phyloP scores from a whole-genome alignment of 2,329 filamentous ascomycete genomes.

The Arthrinium puccinioides region DNA sequence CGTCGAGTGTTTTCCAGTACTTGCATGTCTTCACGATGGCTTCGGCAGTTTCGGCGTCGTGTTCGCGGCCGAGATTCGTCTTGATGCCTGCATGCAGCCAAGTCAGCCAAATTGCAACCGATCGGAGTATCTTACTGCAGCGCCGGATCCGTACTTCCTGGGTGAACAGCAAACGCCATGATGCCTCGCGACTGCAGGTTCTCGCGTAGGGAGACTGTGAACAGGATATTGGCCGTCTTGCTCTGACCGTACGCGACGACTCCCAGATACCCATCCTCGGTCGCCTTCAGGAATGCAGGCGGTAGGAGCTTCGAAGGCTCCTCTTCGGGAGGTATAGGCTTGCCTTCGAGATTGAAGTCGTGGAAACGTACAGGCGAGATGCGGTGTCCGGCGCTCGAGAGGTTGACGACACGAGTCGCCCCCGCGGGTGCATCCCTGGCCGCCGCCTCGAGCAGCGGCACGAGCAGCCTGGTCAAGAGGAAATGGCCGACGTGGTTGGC shows the following conservation, averaged over 20 bases:
- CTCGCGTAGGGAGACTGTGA: conserved; percentile 30
- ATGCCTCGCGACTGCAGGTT: conserved; percentile 25
- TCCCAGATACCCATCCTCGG: conserved; percentile 27
- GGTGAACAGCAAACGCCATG: conserved; percentile 32
- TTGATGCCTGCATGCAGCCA: conserved; percentile 20
- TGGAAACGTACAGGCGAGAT: conserved; percentile 34
- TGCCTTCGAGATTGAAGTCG: conserved; percentile 35
- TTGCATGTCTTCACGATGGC: conserved; percentile 16
- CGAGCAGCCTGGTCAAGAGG: conserved; percentile 29
- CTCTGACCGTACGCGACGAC: conserved; percentile 41
- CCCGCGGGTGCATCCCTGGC: conserved; percentile 21
- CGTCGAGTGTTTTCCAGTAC: conserved; percentile 25
- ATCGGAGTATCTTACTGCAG: background rate
- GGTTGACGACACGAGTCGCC: conserved; percentile 29
- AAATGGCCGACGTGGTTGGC: conserved; percentile 31
- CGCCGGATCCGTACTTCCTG: conserved; percentile 25
- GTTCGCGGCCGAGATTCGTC: conserved; percentile 26
- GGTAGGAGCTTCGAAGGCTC: conserved; percentile 18
- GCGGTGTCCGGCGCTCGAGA: conserved; percentile 33
- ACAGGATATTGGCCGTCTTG: conserved; percentile 44
- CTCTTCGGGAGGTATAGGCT: conserved; percentile 25
- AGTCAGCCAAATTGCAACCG: background rate
- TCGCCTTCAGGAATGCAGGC: conserved; percentile 20
- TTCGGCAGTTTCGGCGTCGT: conserved; percentile 22
- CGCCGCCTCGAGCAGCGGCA: conserved; percentile 24